A percentile compares a stretch with the other conserved stretches of the same genome.
Evolutionary conservation across 1,139 yeast genomes (phyloP).

Genomic region (Magnusiomyces ingens): DNA sequence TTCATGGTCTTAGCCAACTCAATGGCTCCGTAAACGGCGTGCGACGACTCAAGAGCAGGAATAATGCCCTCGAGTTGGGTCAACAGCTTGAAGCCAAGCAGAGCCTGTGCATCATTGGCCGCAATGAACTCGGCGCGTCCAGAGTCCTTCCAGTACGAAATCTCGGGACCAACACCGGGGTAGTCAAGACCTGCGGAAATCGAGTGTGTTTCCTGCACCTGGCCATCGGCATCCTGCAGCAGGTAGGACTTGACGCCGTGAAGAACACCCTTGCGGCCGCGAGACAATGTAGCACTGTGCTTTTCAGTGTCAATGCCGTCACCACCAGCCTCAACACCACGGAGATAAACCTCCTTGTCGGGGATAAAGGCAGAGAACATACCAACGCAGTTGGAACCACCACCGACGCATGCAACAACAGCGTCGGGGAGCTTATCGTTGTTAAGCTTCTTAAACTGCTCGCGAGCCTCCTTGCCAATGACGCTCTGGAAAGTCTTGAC

Average conservation of each 20-base stretch:
- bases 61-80: slow-evolving; percentile 96
- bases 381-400: slow-evolving; percentile 96
- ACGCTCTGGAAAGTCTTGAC: slow-evolving; percentile 98
- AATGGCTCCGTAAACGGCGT: slow-evolving; percentile 88
- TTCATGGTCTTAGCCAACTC: slow-evolving; percentile 80
- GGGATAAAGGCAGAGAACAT: slow-evolving; percentile 90
- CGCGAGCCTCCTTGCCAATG: slow-evolving; percentile 90
- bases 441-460: slow-evolving; percentile 74
- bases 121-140: slow-evolving; percentile 90
- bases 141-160: slow-evolving; percentile 88
- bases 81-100: slow-evolving; percentile 78
- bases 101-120: slow-evolving; percentile 90
- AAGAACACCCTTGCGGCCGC: slow-evolving; percentile 93
- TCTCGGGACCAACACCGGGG: slow-evolving; percentile 99
- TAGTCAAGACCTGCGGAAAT: slow-evolving; percentile 98
- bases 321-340: slow-evolving; percentile 99
- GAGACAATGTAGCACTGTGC: slow-evolving; percentile 91
- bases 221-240: slow-evolving; percentile 87
- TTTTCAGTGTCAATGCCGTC: slow-evolving; percentile 81
- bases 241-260: slow-evolving; percentile 96
- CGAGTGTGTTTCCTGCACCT: slow-evolving; percentile 94
- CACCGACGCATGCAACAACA: slow-evolving; percentile 98
- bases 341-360: slow-evolving; percentile 64
- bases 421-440: slow-evolving; percentile 84
- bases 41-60: slow-evolving; percentile 97